Conservation (phyloP, 192 early-diverging fungal genomes). For the Fimicolochytrium jonesii region DNA sequence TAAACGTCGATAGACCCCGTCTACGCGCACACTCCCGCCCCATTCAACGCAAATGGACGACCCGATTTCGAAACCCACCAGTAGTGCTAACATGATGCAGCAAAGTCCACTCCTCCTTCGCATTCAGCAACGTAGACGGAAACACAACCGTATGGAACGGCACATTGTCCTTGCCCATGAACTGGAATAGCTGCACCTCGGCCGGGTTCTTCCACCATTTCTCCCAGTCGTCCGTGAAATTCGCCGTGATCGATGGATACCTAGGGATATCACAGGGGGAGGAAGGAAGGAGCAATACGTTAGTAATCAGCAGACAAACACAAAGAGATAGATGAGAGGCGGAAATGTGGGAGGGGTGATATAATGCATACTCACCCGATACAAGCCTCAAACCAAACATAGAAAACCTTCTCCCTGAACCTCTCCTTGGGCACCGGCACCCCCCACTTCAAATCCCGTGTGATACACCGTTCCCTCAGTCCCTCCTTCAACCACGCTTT, state of each 20-base stretch:
- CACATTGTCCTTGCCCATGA: slow-evolving; percentile 99
- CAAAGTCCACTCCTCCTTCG: slow-evolving; percentile 85
- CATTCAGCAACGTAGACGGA: slow-evolving; percentile 82
- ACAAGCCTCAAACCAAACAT: slow-evolving; percentile 99
- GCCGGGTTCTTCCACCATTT: slow-evolving; percentile 99
- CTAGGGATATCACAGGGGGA: no score
- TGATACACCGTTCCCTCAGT: slow-evolving; percentile 89
- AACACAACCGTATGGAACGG: slow-evolving; percentile 99
- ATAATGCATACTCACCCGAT: slow-evolving; percentile 73
- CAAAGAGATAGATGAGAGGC: neutral
- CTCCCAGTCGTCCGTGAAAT: slow-evolving; percentile 90
- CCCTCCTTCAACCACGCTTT: slow-evolving; percentile 92
- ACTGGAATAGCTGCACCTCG: slow-evolving; percentile 94
- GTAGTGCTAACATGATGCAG: slow-evolving; percentile 90
- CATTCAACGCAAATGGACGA: no score
- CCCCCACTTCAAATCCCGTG: slow-evolving; percentile 98
- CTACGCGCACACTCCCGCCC: no score
- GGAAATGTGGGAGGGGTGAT: neutral
- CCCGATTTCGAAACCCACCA: slow-evolving; percentile 47
- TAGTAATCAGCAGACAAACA: neutral
- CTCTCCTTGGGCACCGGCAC: slow-evolving; percentile 83
- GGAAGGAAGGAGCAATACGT: no score
- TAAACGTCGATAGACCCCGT: no score
- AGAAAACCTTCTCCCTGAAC: slow-evolving; percentile 91
- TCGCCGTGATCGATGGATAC: slow-evolving; percentile 96